Percentiles rank a stretch among this genome's conserved stretches.
Conservation (phyloP, 306 rosid genomes). For the Delonix regia region DNA sequence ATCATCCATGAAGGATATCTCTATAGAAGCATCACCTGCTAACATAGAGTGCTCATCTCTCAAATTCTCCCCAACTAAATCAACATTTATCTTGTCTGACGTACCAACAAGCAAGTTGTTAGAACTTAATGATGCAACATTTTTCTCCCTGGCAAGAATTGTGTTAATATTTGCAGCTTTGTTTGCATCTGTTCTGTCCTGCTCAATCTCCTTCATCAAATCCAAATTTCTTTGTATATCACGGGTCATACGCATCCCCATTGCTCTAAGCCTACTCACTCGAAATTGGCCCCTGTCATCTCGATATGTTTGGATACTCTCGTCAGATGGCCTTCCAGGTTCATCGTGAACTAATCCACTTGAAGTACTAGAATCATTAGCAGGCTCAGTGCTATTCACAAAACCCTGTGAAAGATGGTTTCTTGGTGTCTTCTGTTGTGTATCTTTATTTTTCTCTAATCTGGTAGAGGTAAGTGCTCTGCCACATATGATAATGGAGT, state of each 20-base stretch:
- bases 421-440: conserved; percentile 42
- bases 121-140: conserved; percentile 42
- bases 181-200: conserved; percentile 50
- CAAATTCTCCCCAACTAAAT: conserved; percentile 43
- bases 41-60: conserved; percentile 41
- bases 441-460: conserved; percentile 52
- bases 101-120: conserved; percentile 39
- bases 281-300: conserved; percentile 87
- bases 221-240: conserved; percentile 96
- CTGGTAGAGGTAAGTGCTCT: conserved; percentile 69
- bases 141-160: conserved; percentile 36
- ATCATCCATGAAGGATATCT: conserved; percentile 68
- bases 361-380: conserved; percentile 45
- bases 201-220: conserved; percentile 86
- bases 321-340: conserved; percentile 60
- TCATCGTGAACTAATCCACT: conserved; percentile 43
- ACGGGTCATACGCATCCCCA: conserved; percentile 97
- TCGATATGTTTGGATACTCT: conserved; percentile 69
- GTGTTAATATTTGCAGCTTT: conserved; percentile 36
- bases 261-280: conserved; percentile 84
- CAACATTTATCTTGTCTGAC: conserved; percentile 39
- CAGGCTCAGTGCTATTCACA: conserved; percentile 38
- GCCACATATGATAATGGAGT: conserved; percentile 42
- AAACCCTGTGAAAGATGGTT: conserved; percentile 47
- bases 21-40: conserved; percentile 55